Evolutionary conservation across 2,329 filamentous ascomycete species (phyloP).

Genomic region (Calonectria honghensis): DNA sequence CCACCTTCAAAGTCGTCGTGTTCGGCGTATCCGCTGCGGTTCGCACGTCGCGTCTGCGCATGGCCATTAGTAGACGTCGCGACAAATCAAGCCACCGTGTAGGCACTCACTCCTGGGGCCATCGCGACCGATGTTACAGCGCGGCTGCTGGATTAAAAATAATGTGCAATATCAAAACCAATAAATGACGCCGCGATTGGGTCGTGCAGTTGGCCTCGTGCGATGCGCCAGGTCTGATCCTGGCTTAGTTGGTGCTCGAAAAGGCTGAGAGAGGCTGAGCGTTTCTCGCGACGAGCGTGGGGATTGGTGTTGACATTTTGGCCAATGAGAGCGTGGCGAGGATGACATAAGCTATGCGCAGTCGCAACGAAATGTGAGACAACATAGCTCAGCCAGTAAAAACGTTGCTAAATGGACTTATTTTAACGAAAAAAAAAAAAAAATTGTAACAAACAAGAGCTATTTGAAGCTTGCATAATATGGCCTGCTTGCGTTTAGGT

Average conservation of each 20-base stretch:
- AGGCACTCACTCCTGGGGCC: slow-evolving; percentile 63
- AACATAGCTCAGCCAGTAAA: slow-evolving; percentile 9
- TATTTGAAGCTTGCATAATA: too few species aligned
- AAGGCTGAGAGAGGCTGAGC: slow-evolving; percentile 51
- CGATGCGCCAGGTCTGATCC: slow-evolving; percentile 38
- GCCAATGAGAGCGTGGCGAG: slow-evolving; percentile 48
- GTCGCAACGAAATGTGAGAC: background rate
- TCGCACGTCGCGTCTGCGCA: slow-evolving; percentile 73
- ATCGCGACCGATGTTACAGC: slow-evolving; percentile 53
- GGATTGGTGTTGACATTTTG: slow-evolving; percentile 35
- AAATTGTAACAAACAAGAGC: background rate
- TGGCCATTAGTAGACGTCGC: slow-evolving; percentile 47
- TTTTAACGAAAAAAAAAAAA: background rate
- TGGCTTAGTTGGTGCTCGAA: slow-evolving; percentile 43
- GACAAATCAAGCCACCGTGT: slow-evolving; percentile 15
- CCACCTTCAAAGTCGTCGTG: slow-evolving; percentile 78
- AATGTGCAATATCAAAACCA: slow-evolving; percentile 3
- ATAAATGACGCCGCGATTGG: slow-evolving; percentile 31
- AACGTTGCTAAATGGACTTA: background rate
- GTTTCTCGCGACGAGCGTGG: slow-evolving; percentile 50
- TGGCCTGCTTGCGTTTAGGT: too few species aligned
- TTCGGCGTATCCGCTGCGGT: slow-evolving; percentile 73
- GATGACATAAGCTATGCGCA: slow-evolving; percentile 52
- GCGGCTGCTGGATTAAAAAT: slow-evolving; percentile 20
- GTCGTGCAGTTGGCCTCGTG: slow-evolving; percentile 36